phyloP scores from a whole-genome alignment of 345 rosid genomes.

The Microcos paniculata region DNA sequence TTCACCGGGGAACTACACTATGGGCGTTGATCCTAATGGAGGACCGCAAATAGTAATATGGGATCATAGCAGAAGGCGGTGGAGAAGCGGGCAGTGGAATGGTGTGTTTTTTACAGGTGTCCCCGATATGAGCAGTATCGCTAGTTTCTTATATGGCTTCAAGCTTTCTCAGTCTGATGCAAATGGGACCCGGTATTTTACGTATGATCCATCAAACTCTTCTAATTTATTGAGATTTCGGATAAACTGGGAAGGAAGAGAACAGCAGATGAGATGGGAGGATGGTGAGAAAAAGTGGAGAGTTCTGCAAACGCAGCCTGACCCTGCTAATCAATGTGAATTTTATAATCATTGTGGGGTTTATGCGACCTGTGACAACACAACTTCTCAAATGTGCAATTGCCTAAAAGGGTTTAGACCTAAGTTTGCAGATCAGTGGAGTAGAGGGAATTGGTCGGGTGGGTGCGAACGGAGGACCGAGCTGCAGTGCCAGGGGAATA shows the following conservation, averaged over 20 bases:
- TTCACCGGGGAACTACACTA: constrained; percentile 52
- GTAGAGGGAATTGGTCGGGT: constrained; percentile 38
- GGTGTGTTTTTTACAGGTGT: constrained; percentile 54
- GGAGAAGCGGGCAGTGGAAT: constrained; percentile 92
- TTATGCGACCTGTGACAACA: constrained; percentile 51
- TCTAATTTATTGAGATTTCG: constrained; percentile 52
- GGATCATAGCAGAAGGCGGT: constrained; percentile 43
- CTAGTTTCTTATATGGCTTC: constrained; percentile 53
- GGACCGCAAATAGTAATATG: constrained; percentile 81
- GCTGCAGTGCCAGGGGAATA: constrained; percentile 42
- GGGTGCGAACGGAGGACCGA: constrained; percentile 52
- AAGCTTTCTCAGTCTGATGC: constrained; percentile 34
- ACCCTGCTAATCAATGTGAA: constrained; percentile 59
- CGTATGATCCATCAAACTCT: constrained; percentile 41
- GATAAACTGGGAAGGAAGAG: constrained; percentile 46
- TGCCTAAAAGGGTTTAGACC: constrained; percentile 62
- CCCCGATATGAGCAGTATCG: constrained; percentile 36
- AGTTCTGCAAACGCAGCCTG: constrained; percentile 48
- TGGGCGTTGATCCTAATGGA: constrained; percentile 61
- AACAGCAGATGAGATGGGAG: constrained; percentile 58
- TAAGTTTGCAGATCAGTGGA: constrained; percentile 31
- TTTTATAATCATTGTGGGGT: constrained; percentile 69
- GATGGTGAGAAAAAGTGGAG: constrained; percentile 39
- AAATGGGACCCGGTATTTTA: constrained; percentile 49
- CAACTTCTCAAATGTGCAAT: constrained; percentile 34